Percentiles rank a stretch among this genome's conserved stretches.
Evolutionary conservation across 73 alveolate genomes (phyloP).

Genomic region (Tetrahymena elliotti): DNA sequence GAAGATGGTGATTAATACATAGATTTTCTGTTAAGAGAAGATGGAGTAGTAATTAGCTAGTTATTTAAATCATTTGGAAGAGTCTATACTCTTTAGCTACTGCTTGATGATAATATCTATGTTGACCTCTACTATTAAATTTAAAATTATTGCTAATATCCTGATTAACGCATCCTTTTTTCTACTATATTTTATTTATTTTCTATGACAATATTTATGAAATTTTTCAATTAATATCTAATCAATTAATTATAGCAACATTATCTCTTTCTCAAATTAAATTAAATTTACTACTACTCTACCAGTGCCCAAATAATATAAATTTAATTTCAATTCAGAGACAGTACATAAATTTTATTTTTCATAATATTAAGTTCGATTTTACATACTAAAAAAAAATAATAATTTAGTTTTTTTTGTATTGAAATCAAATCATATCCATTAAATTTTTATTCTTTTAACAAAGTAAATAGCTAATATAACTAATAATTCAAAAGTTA

Average conservation of each 20-base stretch:
- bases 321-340: not conserved
- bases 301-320: not conserved
- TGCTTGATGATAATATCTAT: not conserved
- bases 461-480: too few relatives aligned
- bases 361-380: not conserved
- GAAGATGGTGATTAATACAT: not conserved
- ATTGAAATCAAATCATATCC: not conserved
- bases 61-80: not conserved
- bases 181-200: not conserved
- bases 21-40: not conserved
- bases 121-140: not conserved
- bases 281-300: not conserved
- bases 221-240: not conserved
- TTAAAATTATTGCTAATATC: not conserved
- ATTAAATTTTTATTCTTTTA: too few relatives aligned
- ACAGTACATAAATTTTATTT: not conserved
- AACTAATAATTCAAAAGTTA: too few relatives aligned
- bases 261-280: not conserved
- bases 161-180: not conserved
- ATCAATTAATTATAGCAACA: not conserved
- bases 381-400: not conserved
- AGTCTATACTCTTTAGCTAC: not conserved
- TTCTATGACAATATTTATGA: not conserved
- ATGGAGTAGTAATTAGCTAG: not conserved
- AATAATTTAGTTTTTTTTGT: not conserved